Evolutionary conservation across 192 early-diverging fungal species (phyloP).

Genomic region (Mortierella hygrophila): DNA sequence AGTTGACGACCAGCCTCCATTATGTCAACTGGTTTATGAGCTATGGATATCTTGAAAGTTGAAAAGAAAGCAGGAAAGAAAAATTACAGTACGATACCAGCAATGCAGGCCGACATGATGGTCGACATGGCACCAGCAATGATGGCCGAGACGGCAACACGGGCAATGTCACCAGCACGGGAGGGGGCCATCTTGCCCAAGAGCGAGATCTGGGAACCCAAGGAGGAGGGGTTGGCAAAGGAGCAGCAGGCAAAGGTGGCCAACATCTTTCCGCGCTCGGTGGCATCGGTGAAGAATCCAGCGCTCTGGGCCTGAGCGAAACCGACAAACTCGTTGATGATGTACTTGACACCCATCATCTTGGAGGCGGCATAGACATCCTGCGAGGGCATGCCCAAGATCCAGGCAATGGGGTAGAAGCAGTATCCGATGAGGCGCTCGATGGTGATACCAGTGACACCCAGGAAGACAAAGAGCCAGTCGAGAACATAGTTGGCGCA

Average conservation of each 20-base stretch:
- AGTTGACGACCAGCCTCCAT: constrained; percentile 44
- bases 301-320: constrained; percentile 61
- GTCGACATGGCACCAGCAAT: constrained; percentile 85
- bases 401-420: constrained; percentile 81
- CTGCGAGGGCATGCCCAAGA: constrained; percentile 72
- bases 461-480: constrained; percentile 77
- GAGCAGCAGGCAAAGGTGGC: constrained; percentile 86
- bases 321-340: constrained; percentile 88
- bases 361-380: constrained; percentile 68
- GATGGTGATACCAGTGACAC: constrained; percentile 70
- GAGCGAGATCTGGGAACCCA: constrained; percentile 86
- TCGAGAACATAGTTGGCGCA: constrained; percentile 78
- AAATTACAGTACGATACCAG: constrained; percentile 74
- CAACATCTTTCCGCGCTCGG: constrained; percentile 63
- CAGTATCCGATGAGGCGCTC: constrained; percentile 81
- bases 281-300: constrained; percentile 51
- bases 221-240: constrained; percentile 88
- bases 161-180: constrained; percentile 77
- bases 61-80: constrained; percentile 1
- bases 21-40: constrained; percentile 27
- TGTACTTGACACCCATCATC: constrained; percentile 69
- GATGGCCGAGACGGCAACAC: constrained; percentile 83
- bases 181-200: constrained; percentile 82
- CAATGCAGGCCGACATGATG: constrained; percentile 83
- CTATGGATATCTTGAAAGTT: constrained; percentile 18